Evolutionary conservation across 805 yeast species (phyloP), one percentile per base, ranked within the genome.

Genomic region (Ogataea pignaliae): DNA sequence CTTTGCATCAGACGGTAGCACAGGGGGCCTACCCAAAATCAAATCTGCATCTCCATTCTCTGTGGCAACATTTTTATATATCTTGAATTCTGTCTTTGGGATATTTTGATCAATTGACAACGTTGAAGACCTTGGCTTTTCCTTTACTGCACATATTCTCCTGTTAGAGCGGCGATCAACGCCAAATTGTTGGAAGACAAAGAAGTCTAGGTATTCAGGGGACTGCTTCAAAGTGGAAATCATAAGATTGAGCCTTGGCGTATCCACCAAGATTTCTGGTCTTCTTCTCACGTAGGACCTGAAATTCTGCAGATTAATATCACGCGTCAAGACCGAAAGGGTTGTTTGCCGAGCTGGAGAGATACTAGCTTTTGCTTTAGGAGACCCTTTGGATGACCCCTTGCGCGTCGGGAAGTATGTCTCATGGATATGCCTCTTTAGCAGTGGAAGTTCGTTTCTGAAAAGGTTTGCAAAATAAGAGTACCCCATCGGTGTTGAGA

Each of bases 121-220:
- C 14, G 14, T 30, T n/a, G 13, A 13, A 5, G 33, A 13, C 10
- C 14, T 12, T 30, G 13, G 13, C 33, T 30, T 30, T 3, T n/a
- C 14, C 33, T 30, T 30, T 4, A n/a, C 13, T 30, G 32, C 17
- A 4, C 26, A 21, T 21, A 4, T 21, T 21, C 26, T 21, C 26
- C 26, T 21, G 7, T 21, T 21, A 21, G 7, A 21, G 26, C 26
- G 26, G 26, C 7, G 26, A 29, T 48, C 50, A 13, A 43, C 17
- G 13, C 26, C 39, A 16, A 46, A 40, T 10, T 34, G 32, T 5
- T 16, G 10, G 41, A 42, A 47, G 12, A 46, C 32, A 12, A 40
- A 39, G 28, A 41, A 46, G n/a, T 43, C 36, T 12, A 54, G 34
- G n/a, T 44, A 44, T 3, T 34, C 37, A 30, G 33, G 33, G 13